Base-by-base conservation (phyloP, 192 early-diverging fungal genomes). In the Geranomyces michiganensis region DNA sequence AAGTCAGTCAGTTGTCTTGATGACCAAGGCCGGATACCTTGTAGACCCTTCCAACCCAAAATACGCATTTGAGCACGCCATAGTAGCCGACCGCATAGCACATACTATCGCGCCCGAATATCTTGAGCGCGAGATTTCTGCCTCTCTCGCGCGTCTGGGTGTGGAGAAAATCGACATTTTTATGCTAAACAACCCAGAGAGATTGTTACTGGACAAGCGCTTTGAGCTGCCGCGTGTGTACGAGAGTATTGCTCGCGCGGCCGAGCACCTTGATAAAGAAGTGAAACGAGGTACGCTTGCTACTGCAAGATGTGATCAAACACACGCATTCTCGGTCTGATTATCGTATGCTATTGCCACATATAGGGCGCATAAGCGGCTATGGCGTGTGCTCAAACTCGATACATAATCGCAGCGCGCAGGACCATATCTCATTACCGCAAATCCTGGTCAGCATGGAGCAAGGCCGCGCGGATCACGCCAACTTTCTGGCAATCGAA, bases 121-220 rank as follows among this genome's bases (percentile, higher is more conserved):
- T 55, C 79, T 93, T 29, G 79, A 87, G 61, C 26, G 68, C 7
- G 81, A 90, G 60, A 82, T 93, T 29, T 73, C 79, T 0, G 55
- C 63, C 26, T 90, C 88, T 0, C 73, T 93, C 27, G 45, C 72
- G 0, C 70, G 90, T 30, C 67, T 92, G 43, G 55, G 77, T 0
- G 65, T 89, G 1, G 76, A 90, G 15, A 78, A 76, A 21, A 61
- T 92, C 48, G 92, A 93, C 73, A 70, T 88, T 19, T 90, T 89
- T 63, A 89, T 93, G 88, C 55, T 93, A 32, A 92, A 93, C 78
- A 82, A 83, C 65, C 92, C 92, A 17, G 92, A 93, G 72, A 72
- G 92, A 9, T 80, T 93, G 83, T 15, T 92, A 14, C 74, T 79
- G n/a, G 87, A 81, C 10, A 79, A 78, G 44, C 32, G 62, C 1